A percentile compares a stretch with the other conserved stretches of the same genome.
Evolutionary conservation across 2,329 filamentous ascomycete genomes (phyloP).

Genomic region (Nothophaeocryptopus gaeumannii): DNA sequence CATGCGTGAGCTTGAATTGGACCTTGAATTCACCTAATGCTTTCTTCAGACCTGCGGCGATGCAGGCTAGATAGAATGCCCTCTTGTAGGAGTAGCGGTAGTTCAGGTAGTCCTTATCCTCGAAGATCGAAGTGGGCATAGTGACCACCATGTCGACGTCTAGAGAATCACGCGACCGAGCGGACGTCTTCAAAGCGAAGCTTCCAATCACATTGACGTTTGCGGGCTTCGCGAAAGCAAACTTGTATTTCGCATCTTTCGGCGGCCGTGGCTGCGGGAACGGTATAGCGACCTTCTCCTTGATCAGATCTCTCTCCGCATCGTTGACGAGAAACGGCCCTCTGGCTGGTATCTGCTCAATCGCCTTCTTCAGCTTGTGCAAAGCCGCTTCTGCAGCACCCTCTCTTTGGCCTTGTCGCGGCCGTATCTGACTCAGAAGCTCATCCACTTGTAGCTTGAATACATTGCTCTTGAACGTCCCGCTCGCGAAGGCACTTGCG

Average conservation of each 20-base stretch:
- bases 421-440: constrained; percentile 56
- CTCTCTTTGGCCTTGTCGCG: constrained; percentile 57
- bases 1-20: constrained; percentile 30
- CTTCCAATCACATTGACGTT: constrained; percentile 87
- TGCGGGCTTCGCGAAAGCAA: constrained; percentile 71
- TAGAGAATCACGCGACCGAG: constrained; percentile 53
- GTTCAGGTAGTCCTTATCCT: constrained; percentile 92
- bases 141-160: constrained; percentile 80
- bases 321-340: constrained; percentile 57
- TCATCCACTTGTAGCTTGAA: constrained; percentile 68
- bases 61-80: constrained; percentile 82
- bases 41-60: constrained; percentile 67
- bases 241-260: constrained; percentile 74
- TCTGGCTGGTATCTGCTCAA: constrained; percentile 56
- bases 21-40: constrained; percentile 57
- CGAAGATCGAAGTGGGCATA: constrained; percentile 76
- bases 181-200: constrained; percentile 73
- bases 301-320: constrained; percentile 65
- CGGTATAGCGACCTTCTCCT: constrained; percentile 70
- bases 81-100: constrained; percentile 93
- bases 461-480: constrained; percentile 63
- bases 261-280: constrained; percentile 78
- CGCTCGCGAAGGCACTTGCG: constrained; percentile 46
- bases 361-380: constrained; percentile 54
- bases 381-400: constrained; percentile 53